Evolutionary conservation across 305 asterid genomes (phyloP), one percentile per base, ranked within the genome.

Genomic region (Fraxinus sp.): DNA sequence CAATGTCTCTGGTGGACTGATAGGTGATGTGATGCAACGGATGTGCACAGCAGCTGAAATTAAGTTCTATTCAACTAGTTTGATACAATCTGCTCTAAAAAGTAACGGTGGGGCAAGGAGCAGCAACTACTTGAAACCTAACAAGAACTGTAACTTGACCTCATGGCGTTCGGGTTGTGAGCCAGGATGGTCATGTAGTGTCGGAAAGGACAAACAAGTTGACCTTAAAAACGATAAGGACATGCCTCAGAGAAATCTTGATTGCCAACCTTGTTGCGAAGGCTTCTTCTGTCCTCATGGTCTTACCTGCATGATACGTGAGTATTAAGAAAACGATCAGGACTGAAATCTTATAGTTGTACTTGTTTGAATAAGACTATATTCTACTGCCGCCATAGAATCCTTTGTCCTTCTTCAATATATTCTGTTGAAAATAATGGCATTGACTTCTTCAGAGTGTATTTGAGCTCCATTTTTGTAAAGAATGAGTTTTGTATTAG

Each of bases 221-320:
- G 89, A 88, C 87, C 86, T 92, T 14, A 87, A 89, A 82, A 85
- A 91, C 70, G 37, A 80, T 14, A 89, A 89, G 78, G 90, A 85
- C 13, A 90, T 93, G 49, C 97, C 97, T 7, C 22, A 7, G 13
- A 88, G 96, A 84, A 80, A 70, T 55, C 81, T 78, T 5, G 79
- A 90, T 18, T 93, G 94, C 36, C 82, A 80, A 80, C 94, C 97
- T 77, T 93, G 97, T 76, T 93, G 97, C 73, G 89, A 78, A 22
- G 97, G 97, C 78, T 93, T 93, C 90, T 93, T 93, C 87, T 93
- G 97, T 74, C 97, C 97, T 76, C 92, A 84, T n/a, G 97, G 97
- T 64, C 94, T 93, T 49, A 93, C 97, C 52, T 93, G 97, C 92
- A 93, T 93, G 97, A 90, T 93, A 85, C 97, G 97, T 93, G 80